Conservation (phyloP, 2,329 filamentous ascomycete genomes). For the Colletotrichum karsti region DNA sequence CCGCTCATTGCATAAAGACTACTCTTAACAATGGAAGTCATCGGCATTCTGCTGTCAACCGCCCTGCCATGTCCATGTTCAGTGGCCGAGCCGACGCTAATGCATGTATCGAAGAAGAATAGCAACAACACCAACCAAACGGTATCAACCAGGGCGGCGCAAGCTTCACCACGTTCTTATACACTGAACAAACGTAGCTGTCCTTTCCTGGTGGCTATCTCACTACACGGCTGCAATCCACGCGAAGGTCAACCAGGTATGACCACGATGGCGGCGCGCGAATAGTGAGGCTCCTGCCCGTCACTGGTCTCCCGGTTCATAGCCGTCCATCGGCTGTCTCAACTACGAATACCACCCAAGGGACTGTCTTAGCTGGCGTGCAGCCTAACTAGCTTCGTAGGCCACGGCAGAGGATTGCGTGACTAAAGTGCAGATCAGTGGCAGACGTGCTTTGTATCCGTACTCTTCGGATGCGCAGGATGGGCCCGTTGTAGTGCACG, state of each 20-base stretch:
- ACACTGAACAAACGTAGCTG: too few species aligned
- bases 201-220: too few species aligned
- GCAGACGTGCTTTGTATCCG: not conserved
- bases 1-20: not conserved
- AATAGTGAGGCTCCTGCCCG: not conserved
- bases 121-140: not conserved
- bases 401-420: not conserved
- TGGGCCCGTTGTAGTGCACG: not conserved
- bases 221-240: not conserved
- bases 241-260: not conserved
- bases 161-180: not conserved
- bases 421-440: slow-evolving; percentile 10
- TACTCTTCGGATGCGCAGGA: too few species aligned
- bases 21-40: not conserved
- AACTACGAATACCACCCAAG: not conserved
- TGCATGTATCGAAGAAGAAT: not conserved
- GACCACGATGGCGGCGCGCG: not conserved
- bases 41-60: not conserved
- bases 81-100: not conserved
- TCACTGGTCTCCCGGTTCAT: not conserved
- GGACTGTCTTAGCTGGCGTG: not conserved
- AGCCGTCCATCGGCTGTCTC: not conserved
- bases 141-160: not conserved
- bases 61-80: not conserved
- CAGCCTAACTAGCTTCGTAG: not conserved